phyloP scores from a whole-genome alignment of 208 protist genomes.

The Leishmania gerbilli region DNA sequence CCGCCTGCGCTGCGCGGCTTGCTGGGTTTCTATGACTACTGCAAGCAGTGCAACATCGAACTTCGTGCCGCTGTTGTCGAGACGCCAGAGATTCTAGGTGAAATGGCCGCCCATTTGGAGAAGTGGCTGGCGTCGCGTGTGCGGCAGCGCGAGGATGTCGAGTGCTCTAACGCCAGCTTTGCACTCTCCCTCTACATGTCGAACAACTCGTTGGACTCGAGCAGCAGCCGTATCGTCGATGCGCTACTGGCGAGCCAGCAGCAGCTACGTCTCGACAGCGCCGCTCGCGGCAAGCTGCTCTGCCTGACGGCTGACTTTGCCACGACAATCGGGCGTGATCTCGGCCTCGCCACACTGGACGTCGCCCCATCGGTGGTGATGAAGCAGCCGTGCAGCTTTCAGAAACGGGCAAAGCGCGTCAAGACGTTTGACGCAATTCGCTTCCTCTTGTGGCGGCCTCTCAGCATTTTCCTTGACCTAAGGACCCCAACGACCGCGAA shows the following conservation, averaged over 20 bases:
- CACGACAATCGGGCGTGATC: conserved; percentile 33
- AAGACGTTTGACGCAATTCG: conserved; percentile 23
- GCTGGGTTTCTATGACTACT: conserved; percentile 51
- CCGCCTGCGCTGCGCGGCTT: conserved; percentile 25
- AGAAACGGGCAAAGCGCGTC: conserved; percentile 27
- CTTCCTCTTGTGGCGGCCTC: conserved; percentile 22
- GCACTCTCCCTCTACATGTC: background rate
- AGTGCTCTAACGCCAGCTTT: conserved; percentile 1
- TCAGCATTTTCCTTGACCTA: conserved; percentile 6
- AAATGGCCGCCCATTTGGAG: conserved; percentile 27
- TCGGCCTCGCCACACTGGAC: conserved; percentile 36
- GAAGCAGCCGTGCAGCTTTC: conserved; percentile 37
- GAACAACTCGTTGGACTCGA: background rate
- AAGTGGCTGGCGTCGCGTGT: conserved; percentile 14
- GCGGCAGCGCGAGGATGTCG: conserved; percentile 19
- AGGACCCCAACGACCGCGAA: background rate
- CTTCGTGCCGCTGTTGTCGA: conserved; percentile 44
- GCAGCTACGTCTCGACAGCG: conserved; percentile 19
- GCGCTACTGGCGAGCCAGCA: background rate
- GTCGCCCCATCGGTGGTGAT: conserved; percentile 26
- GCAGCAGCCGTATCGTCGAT: background rate
- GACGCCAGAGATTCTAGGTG: conserved; percentile 33
- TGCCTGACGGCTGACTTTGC: conserved; percentile 28
- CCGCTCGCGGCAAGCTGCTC: conserved; percentile 27
- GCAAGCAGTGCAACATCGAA: conserved; percentile 38